A percentile compares a stretch with the other conserved stretches of the same genome.
Evolutionary conservation across 2,329 filamentous ascomycete genomes (phyloP).

Genomic region (Diaporthe australafricana): DNA sequence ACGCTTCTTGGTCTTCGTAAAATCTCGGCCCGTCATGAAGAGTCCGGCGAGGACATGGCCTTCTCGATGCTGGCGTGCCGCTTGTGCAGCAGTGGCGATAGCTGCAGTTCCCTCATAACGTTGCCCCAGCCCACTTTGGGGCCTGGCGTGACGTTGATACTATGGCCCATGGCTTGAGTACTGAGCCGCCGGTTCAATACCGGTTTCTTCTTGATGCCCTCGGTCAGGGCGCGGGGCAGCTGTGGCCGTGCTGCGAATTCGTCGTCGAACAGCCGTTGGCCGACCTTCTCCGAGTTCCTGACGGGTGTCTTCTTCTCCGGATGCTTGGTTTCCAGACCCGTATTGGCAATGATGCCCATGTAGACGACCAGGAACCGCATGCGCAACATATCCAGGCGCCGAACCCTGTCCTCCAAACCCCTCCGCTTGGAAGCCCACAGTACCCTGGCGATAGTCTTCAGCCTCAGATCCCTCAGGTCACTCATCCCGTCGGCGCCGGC

Average conservation of each 20-base stretch:
- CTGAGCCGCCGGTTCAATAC: conserved; percentile 62
- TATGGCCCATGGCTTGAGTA: conserved; percentile 65
- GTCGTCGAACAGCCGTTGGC: conserved; percentile 41
- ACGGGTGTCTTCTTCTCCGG: conserved; percentile 41
- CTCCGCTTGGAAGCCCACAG: conserved; percentile 68
- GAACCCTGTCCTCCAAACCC: conserved; percentile 67
- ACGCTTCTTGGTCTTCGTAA: not conserved
- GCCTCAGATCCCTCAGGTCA: conserved; percentile 42
- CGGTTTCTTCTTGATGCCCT: conserved; percentile 58
- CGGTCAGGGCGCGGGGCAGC: conserved; percentile 56
- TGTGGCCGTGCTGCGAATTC: conserved; percentile 45
- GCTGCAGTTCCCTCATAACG: conserved; percentile 72
- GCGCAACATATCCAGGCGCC: conserved; percentile 69
- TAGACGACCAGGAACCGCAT: conserved; percentile 75
- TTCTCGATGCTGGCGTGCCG: conserved; percentile 72
- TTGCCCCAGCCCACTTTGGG: conserved; percentile 71
- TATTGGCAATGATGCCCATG: conserved; percentile 67
- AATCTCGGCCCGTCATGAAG: not conserved
- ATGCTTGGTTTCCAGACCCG: conserved; percentile 51
- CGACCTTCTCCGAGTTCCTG: conserved; percentile 47
- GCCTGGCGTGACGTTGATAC: conserved; percentile 59
- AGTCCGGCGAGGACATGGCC: conserved; percentile 55
- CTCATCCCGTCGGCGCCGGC: conserved; percentile 39
- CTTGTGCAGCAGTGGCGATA: conserved; percentile 69
- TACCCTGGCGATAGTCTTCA: conserved; percentile 62